Conservation (phyloP, 495 filamentous ascomycete species). For the Tirmania nivea region DNA sequence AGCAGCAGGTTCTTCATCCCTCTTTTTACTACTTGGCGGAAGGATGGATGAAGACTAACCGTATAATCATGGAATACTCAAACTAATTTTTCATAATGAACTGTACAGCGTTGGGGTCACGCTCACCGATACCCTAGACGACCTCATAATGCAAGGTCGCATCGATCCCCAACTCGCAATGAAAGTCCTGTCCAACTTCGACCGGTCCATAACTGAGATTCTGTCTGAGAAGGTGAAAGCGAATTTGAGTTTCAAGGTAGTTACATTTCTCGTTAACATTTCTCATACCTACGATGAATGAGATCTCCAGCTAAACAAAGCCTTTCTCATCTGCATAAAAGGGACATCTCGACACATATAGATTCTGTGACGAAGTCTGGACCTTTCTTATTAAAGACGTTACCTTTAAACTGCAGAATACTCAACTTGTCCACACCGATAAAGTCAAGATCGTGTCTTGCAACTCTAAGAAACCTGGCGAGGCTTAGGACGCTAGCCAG, state of each 20-base stretch:
- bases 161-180: conserved; percentile 97
- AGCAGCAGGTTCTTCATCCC: conserved; percentile 57
- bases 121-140: conserved; percentile 89
- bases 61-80: conserved; percentile 4
- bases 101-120: conserved; percentile 58
- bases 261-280: too few species aligned
- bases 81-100: conserved; percentile 14
- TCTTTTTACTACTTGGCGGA: conserved; percentile 7
- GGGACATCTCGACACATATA: conserved; percentile 97
- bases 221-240: conserved; percentile 78
- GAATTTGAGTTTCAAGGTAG: conserved; percentile 86
- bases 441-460: conserved; percentile 97
- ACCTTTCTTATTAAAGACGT: conserved; percentile 98
- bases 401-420: conserved; percentile 75
- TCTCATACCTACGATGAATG: not conserved
- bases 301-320: not conserved
- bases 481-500: conserved; percentile 14
- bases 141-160: conserved; percentile 71
- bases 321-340: conserved; percentile 18
- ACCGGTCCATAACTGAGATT: conserved; percentile 69
- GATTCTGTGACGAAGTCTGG: conserved; percentile 99
- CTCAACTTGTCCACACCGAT: conserved; percentile 38
- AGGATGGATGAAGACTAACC: not conserved
- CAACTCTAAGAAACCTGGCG: conserved; percentile 65
- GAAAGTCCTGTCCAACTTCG: conserved; percentile 89